Base-by-base conservation (phyloP, 345 rosid species). In the Salix brachista region DNA sequence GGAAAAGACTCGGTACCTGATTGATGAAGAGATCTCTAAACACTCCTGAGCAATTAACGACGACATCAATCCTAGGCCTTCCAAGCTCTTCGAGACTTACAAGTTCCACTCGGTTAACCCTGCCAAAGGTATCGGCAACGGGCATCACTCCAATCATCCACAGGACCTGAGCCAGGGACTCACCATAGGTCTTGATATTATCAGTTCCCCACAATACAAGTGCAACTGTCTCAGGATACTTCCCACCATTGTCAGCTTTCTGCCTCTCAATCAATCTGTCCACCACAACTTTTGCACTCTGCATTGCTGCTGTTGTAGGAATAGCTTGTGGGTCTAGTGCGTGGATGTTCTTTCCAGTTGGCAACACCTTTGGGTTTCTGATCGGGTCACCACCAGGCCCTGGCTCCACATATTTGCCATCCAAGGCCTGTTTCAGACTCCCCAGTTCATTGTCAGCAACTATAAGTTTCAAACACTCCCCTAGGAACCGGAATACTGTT, bases 301-400 rank as follows among this genome's bases (percentile, higher is more conserved):
- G 92, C 97, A 96, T 80, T 37, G 99, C 99, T 9, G 99, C 99
- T 67, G 94, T 84, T 60, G 99, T 96, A 21, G 99, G 99, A 81
- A 96, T 96, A 69, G 99, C 80, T 80, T 96, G 99, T 69, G 99
- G 99, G 78, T 96, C 99, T 81, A 96, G 84, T 6, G 99, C 99
- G 52, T 96, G 99, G 75, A 96, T 96, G 88, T 96, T 96, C 88
- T 96, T 96, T 72, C 99, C 99, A 0, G 99, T 96, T 18, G 99
- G 99, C 81, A 96, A 78, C 72, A 96, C 99, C 80, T 96, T 96
- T 0, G 99, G 99, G 85, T 96, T 96, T 77, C 98, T 92, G 66
- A 96, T 96, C 2, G 99, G 99, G 71, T 96, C 98, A 41, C 99
- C 99, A 54, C 99, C 99, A 0, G 99, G 99, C 75, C 99, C 99